Evolutionary conservation across 164 flowering plant species (phyloP).

Genomic region (Buxus sempervirens): DNA sequence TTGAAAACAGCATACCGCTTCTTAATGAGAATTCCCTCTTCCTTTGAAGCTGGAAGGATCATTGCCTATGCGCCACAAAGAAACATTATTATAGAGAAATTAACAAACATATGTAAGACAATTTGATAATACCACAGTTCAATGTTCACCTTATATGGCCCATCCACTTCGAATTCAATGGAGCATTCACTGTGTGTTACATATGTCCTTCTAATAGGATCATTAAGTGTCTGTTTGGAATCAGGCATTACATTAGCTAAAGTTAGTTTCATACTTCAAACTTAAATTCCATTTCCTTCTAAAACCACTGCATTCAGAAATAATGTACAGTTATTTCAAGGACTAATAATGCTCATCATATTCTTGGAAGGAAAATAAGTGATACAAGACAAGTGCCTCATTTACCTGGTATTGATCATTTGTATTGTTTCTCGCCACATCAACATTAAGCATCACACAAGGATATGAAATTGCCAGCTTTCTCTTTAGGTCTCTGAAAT

Average conservation of each 20-base stretch:
- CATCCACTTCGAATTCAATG: conserved; percentile 99
- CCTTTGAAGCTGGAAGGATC: conserved; percentile 99
- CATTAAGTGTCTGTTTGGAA: conserved; percentile 67
- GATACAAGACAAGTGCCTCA: neutral
- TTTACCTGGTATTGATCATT: conserved; percentile 98
- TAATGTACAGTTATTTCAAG: neutral
- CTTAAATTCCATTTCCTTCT: neutral
- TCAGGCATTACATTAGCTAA: neutral
- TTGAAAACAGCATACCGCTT: conserved; percentile 99
- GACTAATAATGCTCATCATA: neutral
- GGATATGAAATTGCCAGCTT: conserved; percentile 97
- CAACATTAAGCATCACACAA: conserved; percentile 99
- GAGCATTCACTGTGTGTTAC: conserved; percentile 94
- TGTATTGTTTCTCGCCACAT: conserved; percentile 92
- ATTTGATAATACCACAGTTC: neutral
- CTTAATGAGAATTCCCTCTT: conserved; percentile 94
- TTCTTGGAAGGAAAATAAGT: conserved; percentile 1
- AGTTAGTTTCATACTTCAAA: neutral
- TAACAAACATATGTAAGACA: conserved; percentile 8
- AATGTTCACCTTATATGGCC: conserved; percentile 88
- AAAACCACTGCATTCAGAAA: neutral
- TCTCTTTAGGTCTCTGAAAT: conserved; percentile 79
- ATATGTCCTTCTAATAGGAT: conserved; percentile 74
- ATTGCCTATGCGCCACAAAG: conserved; percentile 60
- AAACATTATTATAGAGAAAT: conserved; percentile 4